Percentiles rank a stretch among this genome's conserved stretches.
These are phyloP conservation scores for Boechera divaricarpa DNA, from an alignment of 345 rosid species.

Conservation along the genomic window DNA sequence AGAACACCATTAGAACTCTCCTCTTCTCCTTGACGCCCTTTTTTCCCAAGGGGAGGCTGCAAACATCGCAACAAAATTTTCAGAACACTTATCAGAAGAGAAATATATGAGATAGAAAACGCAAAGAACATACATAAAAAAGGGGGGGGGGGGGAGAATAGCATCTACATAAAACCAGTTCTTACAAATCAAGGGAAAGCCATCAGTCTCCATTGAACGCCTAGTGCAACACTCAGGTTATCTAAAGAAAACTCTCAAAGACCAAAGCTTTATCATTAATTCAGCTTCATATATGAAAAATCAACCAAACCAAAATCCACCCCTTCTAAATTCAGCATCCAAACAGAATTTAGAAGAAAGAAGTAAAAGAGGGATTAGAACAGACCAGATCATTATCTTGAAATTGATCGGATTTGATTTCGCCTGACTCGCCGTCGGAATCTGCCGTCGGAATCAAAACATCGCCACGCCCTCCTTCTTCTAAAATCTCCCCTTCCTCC, in stretches of 20 bases:
- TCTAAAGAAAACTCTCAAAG: constrained; percentile 61
- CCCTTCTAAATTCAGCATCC: constrained; percentile 44
- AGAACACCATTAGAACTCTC: constrained; percentile 51
- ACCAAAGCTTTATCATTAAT: constrained; percentile 49
- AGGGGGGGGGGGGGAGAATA: constrained; percentile 13
- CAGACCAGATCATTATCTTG: constrained; percentile 66
- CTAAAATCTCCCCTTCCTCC: constrained; percentile 99
- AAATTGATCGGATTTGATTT: constrained; percentile 47
- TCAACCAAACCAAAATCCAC: constrained; percentile 15
- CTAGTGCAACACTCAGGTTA: constrained; percentile 67
- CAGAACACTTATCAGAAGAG: constrained; percentile 24
- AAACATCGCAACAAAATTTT: constrained; percentile 32
- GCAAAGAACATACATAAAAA: constrained; percentile 30
- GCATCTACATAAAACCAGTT: constrained; percentile 53
- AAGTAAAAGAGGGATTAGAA: constrained; percentile 49
- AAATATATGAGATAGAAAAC: constrained; percentile 12
- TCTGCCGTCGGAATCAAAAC: constrained; percentile 28
- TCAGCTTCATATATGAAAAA: constrained; percentile 25
- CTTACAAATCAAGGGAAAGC: constrained; percentile 84
- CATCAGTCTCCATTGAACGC: constrained; percentile 79
- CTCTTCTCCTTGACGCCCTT: constrained; percentile 32
- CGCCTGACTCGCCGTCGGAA: constrained; percentile 47
- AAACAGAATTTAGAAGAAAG: constrained; percentile 22
- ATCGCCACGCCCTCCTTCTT: constrained; percentile 53
- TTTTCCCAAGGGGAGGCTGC: constrained; percentile 49